Conservation (phyloP, 768 basidiomycete genomes). For the Russula lepida region DNA sequence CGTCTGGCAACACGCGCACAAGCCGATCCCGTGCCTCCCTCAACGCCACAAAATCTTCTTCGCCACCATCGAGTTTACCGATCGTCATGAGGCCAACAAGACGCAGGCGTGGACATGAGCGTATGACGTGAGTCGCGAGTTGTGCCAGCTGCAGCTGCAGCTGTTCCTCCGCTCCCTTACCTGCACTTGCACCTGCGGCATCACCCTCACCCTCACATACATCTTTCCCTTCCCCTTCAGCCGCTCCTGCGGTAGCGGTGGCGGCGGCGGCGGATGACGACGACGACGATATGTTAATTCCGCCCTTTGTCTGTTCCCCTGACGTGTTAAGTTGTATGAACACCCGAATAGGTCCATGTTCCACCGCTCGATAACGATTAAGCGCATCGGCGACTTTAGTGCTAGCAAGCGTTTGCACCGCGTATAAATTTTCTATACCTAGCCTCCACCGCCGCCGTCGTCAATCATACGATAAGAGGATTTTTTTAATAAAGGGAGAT, state of each 20-base stretch:
- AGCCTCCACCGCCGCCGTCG: neutral
- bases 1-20: constrained; percentile 34
- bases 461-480: too few relatives aligned
- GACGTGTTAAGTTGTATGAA: constrained; percentile 95
- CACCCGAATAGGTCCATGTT: constrained; percentile 59
- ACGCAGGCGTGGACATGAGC: constrained; percentile 62
- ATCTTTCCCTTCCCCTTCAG: too few relatives aligned
- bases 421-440: constrained; percentile 54
- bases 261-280: neutral
- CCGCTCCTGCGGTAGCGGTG: neutral
- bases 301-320: constrained; percentile 85
- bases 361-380: constrained; percentile 59
- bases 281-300: constrained; percentile 33
- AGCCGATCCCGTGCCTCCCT: constrained; percentile 56
- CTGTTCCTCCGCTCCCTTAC: constrained; percentile 19
- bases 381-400: constrained; percentile 72
- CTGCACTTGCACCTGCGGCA: too few relatives aligned
- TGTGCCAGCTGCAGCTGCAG: constrained; percentile 41
- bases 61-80: constrained; percentile 53
- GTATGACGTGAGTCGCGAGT: constrained; percentile 64
- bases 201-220: too few relatives aligned
- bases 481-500: too few relatives aligned
- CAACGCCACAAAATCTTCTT: constrained; percentile 70
- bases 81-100: constrained; percentile 96
- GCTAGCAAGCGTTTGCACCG: constrained; percentile 81